Base-by-base conservation (phyloP, 2,329 filamentous ascomycete genomes). In the Zopfia rhizophila region DNA sequence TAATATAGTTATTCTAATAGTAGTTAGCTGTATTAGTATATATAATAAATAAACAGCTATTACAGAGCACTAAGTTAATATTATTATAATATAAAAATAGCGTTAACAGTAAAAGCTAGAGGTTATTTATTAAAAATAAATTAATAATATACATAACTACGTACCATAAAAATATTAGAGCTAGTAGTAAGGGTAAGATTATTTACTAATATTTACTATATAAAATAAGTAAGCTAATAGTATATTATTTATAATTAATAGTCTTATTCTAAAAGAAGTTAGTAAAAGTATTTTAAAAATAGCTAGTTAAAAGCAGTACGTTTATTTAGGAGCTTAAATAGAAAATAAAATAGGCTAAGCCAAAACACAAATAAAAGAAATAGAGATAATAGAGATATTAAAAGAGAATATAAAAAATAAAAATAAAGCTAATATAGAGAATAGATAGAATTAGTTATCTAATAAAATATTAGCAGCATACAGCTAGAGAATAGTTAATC, bases 1-100 rank as follows among this genome's bases (percentile, higher is more conserved):
- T 42, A 16, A 12, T 7, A 8, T 8, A 8, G n/a, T n/a, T n/a
- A 32, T 61, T 55, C 16, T 33, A 43, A n/a, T 48, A 58, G 52
- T 50, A 59, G 45, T 38, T 63, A 24, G 17, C 59, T 13, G 38
- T 55, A 30, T 52, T 62, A 14, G 49, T 58, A 22, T 40, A 61
- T 23, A 45, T 58, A n/a, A 44, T 27, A 12, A 54, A 38, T 16
- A 48, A 57, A n/a, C 25, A 51, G 38, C 61, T 39, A 16, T 32
- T 14, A 31, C 16, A 31, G 22, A 14, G 23, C 7, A 14, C 28
- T 23, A 44, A 52, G 38, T 16, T 52, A 1, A n/a, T 41, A 12
- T 46, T 19, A 8, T 19, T 52, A 10, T 12, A 3, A 14, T 32
- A 51, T 19, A 43, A 6, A 6, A 51, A 47, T 21, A 35, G 14